Percentiles rank a stretch among this genome's conserved stretches.
phyloP scores from a whole-genome alignment of 176 grass and related monocot genomes.

The Raddia distichophylla region DNA sequence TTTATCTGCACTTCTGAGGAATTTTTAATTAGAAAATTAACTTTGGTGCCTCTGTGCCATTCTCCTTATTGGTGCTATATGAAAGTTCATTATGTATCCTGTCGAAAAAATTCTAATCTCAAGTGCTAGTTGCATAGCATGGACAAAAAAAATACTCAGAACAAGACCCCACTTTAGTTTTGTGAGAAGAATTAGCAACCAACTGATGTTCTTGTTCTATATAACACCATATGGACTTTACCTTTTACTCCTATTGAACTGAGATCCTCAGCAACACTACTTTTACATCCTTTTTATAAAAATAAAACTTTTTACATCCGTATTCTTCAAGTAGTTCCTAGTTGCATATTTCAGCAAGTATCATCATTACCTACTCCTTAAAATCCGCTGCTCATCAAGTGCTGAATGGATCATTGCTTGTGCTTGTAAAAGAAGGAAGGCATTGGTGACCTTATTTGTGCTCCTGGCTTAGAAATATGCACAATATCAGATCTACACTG shows the following conservation, averaged over 20 bases:
- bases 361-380: not conserved
- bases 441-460: not conserved
- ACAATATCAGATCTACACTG: not conserved
- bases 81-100: not conserved
- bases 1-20: not conserved
- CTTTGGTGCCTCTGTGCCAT: not conserved
- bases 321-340: not conserved
- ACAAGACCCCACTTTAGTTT: not conserved
- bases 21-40: not conserved
- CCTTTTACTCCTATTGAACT: not conserved
- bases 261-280: not conserved
- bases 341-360: not conserved
- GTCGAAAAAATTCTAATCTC: too few species aligned
- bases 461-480: not conserved
- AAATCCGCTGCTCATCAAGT: not conserved
- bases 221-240: not conserved
- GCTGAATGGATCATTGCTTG: not conserved
- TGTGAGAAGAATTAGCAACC: not conserved
- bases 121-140: too few species aligned
- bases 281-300: too few species aligned
- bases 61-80: not conserved
- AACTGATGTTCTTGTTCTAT: not conserved
- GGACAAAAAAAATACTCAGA: not conserved
- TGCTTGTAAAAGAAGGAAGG: not conserved
- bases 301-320: not conserved